Conservation (phyloP, 306 rosid species). For the Pyrus communis region DNA sequence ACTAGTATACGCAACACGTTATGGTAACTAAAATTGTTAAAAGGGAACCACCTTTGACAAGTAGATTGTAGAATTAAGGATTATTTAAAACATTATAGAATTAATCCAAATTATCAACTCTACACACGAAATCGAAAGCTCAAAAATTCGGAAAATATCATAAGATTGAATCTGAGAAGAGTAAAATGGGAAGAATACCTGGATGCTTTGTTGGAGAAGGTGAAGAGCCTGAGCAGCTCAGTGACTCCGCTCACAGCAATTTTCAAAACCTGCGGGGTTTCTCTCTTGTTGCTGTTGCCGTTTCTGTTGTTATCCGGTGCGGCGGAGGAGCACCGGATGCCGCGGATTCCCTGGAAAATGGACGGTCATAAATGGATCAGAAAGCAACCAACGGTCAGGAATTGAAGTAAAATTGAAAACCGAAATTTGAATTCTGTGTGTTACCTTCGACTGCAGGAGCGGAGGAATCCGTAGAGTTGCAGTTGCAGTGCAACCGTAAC, state of each 20-base stretch:
- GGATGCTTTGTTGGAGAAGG: constrained; percentile 31
- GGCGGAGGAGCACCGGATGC: constrained; percentile 27
- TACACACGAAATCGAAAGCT: neutral
- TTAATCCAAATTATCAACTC: too few species aligned
- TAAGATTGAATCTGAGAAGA: neutral
- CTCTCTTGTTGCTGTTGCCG: neutral
- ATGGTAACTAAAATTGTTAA: neutral
- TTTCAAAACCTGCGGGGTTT: constrained; percentile 51
- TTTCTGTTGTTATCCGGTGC: constrained; percentile 8
- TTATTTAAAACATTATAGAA: neutral
- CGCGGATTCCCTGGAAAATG: constrained; percentile 10
- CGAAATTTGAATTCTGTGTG: neutral
- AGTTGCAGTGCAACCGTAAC: neutral
- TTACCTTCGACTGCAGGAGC: neutral
- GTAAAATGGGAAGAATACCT: constrained; percentile 19
- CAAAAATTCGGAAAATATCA: neutral
- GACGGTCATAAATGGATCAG: neutral
- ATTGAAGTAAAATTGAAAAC: neutral
- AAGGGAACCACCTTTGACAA: neutral
- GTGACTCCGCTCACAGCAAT: constrained; percentile 63
- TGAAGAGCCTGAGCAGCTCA: constrained; percentile 58
- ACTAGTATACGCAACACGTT: neutral
- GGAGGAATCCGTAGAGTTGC: neutral
- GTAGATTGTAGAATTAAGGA: neutral
- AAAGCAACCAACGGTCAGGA: neutral